These are phyloP conservation scores for Physocladia obscura DNA, from an alignment of 192 early-diverging fungal species.

Conservation along the genomic window DNA sequence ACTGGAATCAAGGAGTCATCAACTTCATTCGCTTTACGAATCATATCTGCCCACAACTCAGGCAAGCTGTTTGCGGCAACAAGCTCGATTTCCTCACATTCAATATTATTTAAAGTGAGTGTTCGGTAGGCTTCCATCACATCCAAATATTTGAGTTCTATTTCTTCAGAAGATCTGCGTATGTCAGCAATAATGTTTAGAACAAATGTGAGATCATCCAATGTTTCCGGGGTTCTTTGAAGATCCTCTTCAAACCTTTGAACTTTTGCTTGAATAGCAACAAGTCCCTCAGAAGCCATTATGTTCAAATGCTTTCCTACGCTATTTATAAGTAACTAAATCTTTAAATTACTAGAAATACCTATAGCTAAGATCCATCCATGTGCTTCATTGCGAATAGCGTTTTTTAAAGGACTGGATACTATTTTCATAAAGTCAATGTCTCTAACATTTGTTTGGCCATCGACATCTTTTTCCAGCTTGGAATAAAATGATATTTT, in stretches of 20 bases:
- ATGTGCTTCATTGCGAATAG: constrained; percentile 55
- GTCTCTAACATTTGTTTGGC: constrained; percentile 46
- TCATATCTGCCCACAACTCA: constrained; percentile 53
- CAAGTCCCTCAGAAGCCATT: constrained; percentile 45
- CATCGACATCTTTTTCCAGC: constrained; percentile 58
- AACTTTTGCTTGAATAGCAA: constrained; percentile 34
- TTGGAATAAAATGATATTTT: constrained; percentile 63
- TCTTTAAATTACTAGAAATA: neutral
- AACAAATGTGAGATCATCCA: constrained; percentile 64
- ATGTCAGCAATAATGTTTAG: constrained; percentile 61
- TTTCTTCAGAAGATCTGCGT: constrained; percentile 52
- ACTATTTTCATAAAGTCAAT: constrained; percentile 60
- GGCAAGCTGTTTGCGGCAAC: constrained; percentile 42
- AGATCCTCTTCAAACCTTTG: constrained; percentile 53
- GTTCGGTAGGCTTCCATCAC: constrained; percentile 62
- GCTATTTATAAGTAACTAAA: neutral
- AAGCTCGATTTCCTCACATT: constrained; percentile 44
- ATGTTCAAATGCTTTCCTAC: constrained; percentile 57
- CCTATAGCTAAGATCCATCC: constrained; percentile 60
- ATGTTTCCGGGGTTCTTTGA: constrained; percentile 42
- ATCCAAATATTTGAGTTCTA: constrained; percentile 54
- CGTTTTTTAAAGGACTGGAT: constrained; percentile 48
- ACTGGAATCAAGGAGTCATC: constrained; percentile 59
- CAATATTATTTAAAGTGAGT: constrained; percentile 49
- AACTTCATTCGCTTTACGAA: constrained; percentile 43